phyloP scores from a whole-genome alignment of 202 grass and related monocot species.

The Hordeum pubiflorum region DNA sequence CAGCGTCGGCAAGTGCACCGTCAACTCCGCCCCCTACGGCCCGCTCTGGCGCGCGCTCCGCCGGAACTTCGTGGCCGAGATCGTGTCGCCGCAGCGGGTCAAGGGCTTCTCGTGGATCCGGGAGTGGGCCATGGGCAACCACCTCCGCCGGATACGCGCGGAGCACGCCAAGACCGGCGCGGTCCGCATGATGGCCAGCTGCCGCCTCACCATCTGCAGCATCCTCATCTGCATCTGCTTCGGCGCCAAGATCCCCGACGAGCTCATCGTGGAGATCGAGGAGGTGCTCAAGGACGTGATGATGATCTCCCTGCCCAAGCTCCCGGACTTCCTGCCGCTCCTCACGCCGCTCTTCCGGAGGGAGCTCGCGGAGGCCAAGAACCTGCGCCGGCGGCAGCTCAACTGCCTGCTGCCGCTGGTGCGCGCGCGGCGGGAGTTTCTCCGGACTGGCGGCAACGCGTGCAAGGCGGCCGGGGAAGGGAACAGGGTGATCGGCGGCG shows the following conservation, averaged over 20 bases:
- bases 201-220: slow-evolving; percentile 87
- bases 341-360: slow-evolving; percentile 67
- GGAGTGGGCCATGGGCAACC: slow-evolving; percentile 60
- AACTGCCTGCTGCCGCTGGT: slow-evolving; percentile 66
- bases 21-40: slow-evolving; percentile 87
- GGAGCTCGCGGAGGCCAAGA: slow-evolving; percentile 47
- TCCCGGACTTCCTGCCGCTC: slow-evolving; percentile 72
- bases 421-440: slow-evolving; percentile 46
- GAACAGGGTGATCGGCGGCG: background rate
- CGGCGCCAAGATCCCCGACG: slow-evolving; percentile 68
- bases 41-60: slow-evolving; percentile 77
- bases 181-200: slow-evolving; percentile 44
- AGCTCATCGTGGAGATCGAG: slow-evolving; percentile 65
- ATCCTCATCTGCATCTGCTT: slow-evolving; percentile 95
- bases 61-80: slow-evolving; percentile 84
- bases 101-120: slow-evolving; percentile 79
- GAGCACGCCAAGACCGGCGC: slow-evolving; percentile 35
- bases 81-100: slow-evolving; percentile 59
- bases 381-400: slow-evolving; percentile 55
- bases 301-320: slow-evolving; percentile 82
- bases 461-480: background rate
- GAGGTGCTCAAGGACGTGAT: slow-evolving; percentile 96
- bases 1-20: slow-evolving; percentile 82
- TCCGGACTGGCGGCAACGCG: slow-evolving; percentile 26
- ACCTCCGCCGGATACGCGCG: slow-evolving; percentile 55